These are phyloP conservation scores for Basipetospora chlamydospora DNA, from an alignment of 2,329 filamentous ascomycete species.

Conservation along the genomic window DNA sequence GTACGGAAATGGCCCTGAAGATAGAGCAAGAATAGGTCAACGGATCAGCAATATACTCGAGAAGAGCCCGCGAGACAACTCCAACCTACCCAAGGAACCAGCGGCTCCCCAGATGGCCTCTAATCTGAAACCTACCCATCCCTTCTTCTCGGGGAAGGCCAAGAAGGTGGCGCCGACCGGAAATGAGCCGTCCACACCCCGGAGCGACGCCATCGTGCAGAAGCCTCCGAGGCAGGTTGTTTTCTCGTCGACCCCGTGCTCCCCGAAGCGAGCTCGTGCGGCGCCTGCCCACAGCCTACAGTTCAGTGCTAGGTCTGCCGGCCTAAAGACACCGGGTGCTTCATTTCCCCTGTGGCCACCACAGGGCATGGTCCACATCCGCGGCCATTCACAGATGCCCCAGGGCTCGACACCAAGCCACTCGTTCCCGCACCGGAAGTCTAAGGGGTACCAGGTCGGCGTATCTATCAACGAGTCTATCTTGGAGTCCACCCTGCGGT, in stretches of 20 bases:
- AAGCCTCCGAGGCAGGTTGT: conserved; percentile 22
- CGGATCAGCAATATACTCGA: conserved; percentile 45
- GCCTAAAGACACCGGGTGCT: conserved; percentile 49
- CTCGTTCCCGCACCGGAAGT: conserved; percentile 21
- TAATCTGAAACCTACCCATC: conserved; percentile 23
- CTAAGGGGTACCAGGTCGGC: conserved; percentile 31
- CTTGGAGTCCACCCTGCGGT: conserved; percentile 16
- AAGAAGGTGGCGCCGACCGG: conserved; percentile 11
- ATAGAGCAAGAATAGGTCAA: conserved; percentile 34
- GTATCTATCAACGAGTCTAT: conserved; percentile 28
- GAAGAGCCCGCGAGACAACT: not conserved
- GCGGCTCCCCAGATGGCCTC: conserved; percentile 12
- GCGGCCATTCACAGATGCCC: conserved; percentile 22
- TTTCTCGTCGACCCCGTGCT: conserved; percentile 39
- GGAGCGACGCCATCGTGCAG: not conserved
- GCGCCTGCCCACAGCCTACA: conserved; percentile 20
- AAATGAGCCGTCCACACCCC: not conserved
- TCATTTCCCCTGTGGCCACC: conserved; percentile 59
- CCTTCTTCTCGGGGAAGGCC: conserved; percentile 25
- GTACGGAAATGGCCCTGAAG: conserved; percentile 38
- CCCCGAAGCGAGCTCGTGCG: conserved; percentile 27
- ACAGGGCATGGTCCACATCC: conserved; percentile 47
- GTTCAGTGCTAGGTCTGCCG: conserved; percentile 28
- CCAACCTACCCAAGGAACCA: conserved; percentile 20
- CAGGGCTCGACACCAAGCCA: not conserved